Conservation (phyloP, 2,329 filamentous ascomycete genomes). For the Penicillium sp. region DNA sequence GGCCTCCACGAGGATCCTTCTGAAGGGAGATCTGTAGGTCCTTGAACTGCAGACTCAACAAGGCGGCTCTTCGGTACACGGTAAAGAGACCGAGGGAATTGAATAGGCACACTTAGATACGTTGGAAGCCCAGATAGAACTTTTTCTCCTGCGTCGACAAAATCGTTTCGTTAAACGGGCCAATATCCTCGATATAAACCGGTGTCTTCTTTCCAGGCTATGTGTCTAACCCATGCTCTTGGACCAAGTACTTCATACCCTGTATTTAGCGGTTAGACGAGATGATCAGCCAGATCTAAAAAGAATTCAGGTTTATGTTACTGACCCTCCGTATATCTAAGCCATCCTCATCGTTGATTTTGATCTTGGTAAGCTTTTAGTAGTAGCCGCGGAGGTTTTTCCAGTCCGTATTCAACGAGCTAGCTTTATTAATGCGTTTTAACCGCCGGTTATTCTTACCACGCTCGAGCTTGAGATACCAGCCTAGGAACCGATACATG, state of each 20-base stretch:
- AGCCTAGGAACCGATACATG: not conserved
- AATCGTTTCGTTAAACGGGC: not conserved
- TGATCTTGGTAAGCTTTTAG: conserved; percentile 16
- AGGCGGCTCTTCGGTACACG: not conserved
- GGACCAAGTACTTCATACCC: not conserved
- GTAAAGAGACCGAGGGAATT: not conserved
- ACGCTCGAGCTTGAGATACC: not conserved
- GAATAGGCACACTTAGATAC: not conserved
- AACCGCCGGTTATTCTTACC: not conserved
- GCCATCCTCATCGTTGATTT: conserved; percentile 10
- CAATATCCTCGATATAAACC: not conserved
- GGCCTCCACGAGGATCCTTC: not conserved
- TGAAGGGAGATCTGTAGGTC: not conserved
- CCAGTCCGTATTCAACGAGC: conserved; percentile 15
- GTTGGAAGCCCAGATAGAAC: not conserved
- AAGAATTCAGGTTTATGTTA: not conserved
- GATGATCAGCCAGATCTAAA: not conserved
- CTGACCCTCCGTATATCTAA: conserved; percentile 3
- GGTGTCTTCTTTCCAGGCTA: not conserved
- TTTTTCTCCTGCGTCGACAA: not conserved
- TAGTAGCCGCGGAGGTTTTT: conserved; percentile 18
- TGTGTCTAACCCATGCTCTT: not conserved
- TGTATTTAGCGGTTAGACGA: not conserved
- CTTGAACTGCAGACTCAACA: not conserved
- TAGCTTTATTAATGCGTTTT: conserved; percentile 14